Conservation (phyloP, 2,329 filamentous ascomycete species). For the Didymella pinodella region DNA sequence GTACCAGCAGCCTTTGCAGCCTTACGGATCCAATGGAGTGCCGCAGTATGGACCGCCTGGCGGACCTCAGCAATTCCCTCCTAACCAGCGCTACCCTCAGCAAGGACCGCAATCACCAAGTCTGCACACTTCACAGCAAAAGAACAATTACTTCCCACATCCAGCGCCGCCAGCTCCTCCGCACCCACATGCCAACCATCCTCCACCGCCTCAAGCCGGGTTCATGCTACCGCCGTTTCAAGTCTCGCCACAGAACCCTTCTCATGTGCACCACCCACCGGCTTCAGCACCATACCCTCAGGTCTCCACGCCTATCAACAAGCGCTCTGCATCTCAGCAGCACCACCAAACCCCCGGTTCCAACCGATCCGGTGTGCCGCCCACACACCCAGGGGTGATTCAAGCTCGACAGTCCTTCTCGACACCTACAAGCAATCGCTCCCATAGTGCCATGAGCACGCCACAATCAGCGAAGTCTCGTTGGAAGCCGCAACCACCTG, state of each 20-base stretch:
- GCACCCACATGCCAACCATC: constrained; percentile 46
- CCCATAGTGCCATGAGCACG: constrained; percentile 38
- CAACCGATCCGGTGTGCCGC: constrained; percentile 28
- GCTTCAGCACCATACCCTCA: constrained; percentile 35
- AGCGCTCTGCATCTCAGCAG: constrained; percentile 12
- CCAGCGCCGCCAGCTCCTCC: constrained; percentile 43
- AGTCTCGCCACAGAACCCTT: constrained; percentile 55
- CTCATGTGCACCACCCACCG: constrained; percentile 47
- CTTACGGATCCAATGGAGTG: constrained; percentile 34
- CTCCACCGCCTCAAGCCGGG: constrained; percentile 52
- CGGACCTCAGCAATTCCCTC: constrained; percentile 41
- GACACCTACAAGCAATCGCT: constrained; percentile 36
- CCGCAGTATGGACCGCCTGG: constrained; percentile 43
- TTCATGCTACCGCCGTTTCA: constrained; percentile 59
- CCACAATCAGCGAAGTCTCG: constrained; percentile 42
- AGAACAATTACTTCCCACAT: constrained; percentile 45
- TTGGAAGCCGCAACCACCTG: constrained; percentile 35
- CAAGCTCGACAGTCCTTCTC: constrained; percentile 38
- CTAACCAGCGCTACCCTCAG: constrained; percentile 40
- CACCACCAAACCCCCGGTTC: constrained; percentile 27
- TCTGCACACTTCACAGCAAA: constrained; percentile 42
- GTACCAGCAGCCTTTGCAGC: constrained; percentile 36
- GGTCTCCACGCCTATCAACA: constrained; percentile 40
- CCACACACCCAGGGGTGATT: constrained; percentile 35
- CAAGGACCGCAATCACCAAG: constrained; percentile 45